Percentiles rank a stretch among this genome's conserved stretches.
phyloP scores from a whole-genome alignment of 768 basidiomycete species.

The Phanerochaete sordida region DNA sequence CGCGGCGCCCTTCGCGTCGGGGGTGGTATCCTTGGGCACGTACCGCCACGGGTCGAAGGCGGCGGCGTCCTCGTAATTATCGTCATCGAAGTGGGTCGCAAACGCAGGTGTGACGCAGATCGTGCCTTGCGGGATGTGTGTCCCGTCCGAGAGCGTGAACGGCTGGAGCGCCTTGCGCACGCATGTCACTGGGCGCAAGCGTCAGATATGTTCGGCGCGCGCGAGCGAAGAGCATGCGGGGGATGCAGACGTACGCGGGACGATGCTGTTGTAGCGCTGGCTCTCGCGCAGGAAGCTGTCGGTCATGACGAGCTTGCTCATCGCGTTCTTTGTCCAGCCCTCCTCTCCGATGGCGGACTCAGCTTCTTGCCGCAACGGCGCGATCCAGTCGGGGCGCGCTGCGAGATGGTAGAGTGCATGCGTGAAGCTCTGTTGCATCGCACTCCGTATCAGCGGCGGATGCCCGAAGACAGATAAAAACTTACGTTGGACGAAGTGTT shows the following conservation, averaged over 20 bases:
- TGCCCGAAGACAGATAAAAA: neutral
- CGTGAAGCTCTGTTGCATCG: slow-evolving; percentile 16
- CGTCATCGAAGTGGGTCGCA: slow-evolving; percentile 21
- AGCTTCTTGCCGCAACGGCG: slow-evolving; percentile 29
- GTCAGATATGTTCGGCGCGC: neutral
- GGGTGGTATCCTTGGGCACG: neutral
- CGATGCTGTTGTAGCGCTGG: slow-evolving; percentile 21
- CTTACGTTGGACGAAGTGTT: slow-evolving; percentile 15
- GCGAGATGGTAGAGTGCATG: slow-evolving; percentile 28
- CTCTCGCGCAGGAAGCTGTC: slow-evolving; percentile 34
- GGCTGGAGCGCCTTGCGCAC: slow-evolving; percentile 27
- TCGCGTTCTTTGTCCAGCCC: slow-evolving; percentile 25
- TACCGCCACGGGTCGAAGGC: slow-evolving; percentile 49
- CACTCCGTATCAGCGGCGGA: neutral
- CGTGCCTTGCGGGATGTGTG: slow-evolving; percentile 22
- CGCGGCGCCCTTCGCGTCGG: neutral
- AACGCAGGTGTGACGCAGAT: slow-evolving; percentile 16
- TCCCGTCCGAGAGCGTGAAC: slow-evolving; percentile 33
- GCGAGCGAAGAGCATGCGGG: neutral
- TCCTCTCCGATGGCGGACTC: slow-evolving; percentile 22
- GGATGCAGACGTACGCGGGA: slow-evolving; percentile 19
- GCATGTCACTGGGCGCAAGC: slow-evolving; percentile 20
- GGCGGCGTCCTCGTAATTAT: slow-evolving; percentile 17
- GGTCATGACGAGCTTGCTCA: slow-evolving; percentile 29
- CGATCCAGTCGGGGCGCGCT: slow-evolving; percentile 23